These are phyloP conservation scores for Fusarium brachygibbosum DNA, from an alignment of 2,329 filamentous ascomycete species.

Conservation along the genomic window DNA sequence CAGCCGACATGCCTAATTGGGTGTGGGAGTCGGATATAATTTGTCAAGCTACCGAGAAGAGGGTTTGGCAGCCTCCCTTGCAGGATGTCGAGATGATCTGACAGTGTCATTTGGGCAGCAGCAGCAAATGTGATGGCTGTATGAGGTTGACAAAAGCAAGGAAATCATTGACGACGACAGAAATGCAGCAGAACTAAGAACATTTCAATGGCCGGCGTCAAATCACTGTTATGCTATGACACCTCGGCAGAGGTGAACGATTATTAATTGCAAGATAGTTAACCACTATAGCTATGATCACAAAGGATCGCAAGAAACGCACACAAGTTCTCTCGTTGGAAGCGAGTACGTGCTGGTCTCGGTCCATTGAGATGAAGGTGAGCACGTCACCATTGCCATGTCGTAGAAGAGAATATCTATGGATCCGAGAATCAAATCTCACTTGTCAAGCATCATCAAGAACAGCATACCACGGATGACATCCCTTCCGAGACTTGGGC, in stretches of 20 bases:
- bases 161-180: neutral
- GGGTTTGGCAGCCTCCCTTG: constrained; percentile 38
- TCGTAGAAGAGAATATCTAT: constrained; percentile 8
- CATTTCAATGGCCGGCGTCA: neutral
- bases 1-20: constrained; percentile 14
- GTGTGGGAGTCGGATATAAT: constrained; percentile 17
- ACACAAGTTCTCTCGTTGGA: neutral
- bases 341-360: neutral
- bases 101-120: neutral
- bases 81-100: constrained; percentile 10
- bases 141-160: neutral
- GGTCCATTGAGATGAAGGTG: too few species aligned
- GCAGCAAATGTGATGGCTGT: neutral
- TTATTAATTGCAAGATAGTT: neutral
- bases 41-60: constrained; percentile 29
- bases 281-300: neutral
- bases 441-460: constrained; percentile 1
- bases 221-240: neutral
- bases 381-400: neutral
- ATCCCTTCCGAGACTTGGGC: neutral
- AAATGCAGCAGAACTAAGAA: neutral
- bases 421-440: constrained; percentile 12
- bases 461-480: constrained; percentile 6
- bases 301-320: neutral
- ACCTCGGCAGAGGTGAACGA: neutral